A percentile compares a stretch with the other conserved stretches of the same genome.
Conservation (phyloP, 805 yeast genomes). For the Metschnikowia peoriensis region DNA sequence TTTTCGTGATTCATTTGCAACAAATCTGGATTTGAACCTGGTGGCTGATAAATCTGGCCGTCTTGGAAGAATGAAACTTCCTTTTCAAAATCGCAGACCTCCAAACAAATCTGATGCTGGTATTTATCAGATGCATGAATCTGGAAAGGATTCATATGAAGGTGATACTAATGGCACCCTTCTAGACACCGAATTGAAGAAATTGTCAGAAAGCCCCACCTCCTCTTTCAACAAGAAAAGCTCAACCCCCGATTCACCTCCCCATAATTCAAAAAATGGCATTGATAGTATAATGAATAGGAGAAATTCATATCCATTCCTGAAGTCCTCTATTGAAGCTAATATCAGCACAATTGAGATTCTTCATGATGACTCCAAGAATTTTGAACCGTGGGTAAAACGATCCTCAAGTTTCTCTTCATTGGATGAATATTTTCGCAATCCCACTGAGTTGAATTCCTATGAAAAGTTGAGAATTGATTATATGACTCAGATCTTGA, state of each 20-base stretch:
- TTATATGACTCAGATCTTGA: slow-evolving; percentile 5
- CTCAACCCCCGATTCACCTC: neutral
- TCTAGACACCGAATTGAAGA: slow-evolving; percentile 12
- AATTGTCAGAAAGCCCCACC: slow-evolving; percentile 3
- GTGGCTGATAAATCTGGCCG: slow-evolving; percentile 30
- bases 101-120: neutral
- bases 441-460: neutral
- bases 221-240: neutral
- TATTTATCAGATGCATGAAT: neutral
- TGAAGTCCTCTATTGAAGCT: slow-evolving; percentile 14
- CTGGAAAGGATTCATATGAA: neutral
- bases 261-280: neutral
- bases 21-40: slow-evolving; percentile 15
- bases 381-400: neutral
- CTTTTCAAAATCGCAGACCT: slow-evolving; percentile 26
- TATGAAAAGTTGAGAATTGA: slow-evolving; percentile 10
- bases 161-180: neutral
- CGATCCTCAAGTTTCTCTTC: slow-evolving; percentile 25
- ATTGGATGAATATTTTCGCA: slow-evolving; percentile 17
- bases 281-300: slow-evolving; percentile 20
- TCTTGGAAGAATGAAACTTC: slow-evolving; percentile 33
- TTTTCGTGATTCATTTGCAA: slow-evolving; percentile 31
- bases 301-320: slow-evolving; percentile 35
- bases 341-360: slow-evolving; percentile 24
- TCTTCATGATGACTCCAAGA: slow-evolving; percentile 8